phyloP scores from a whole-genome alignment of 2,329 filamentous ascomycete genomes.

The Westerdykella sp. region DNA sequence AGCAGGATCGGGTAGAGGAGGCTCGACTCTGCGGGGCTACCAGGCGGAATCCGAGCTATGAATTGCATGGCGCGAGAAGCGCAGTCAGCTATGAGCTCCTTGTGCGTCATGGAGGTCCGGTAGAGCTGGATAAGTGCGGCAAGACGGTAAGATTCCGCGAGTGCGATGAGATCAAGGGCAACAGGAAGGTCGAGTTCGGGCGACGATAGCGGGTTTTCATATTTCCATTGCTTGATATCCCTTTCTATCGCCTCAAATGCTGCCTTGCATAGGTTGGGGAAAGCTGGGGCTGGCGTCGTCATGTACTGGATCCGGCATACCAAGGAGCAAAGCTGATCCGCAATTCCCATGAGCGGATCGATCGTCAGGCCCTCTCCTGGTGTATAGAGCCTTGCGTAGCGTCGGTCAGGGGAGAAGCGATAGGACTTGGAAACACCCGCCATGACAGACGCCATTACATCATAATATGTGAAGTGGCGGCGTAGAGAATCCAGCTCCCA shows the following conservation, averaged over 20 bases:
- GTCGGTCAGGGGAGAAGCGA: conserved; percentile 13
- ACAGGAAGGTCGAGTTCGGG: conserved; percentile 24
- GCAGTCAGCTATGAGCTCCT: conserved; percentile 19
- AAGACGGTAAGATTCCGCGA: conserved; percentile 31
- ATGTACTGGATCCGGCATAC: conserved; percentile 33
- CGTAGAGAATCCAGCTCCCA: conserved; percentile 29
- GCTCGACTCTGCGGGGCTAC: conserved; percentile 31
- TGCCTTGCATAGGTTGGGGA: conserved; percentile 28
- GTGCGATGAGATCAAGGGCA: conserved; percentile 31
- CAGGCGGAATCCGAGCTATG: conserved; percentile 29
- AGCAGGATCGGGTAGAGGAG: conserved; percentile 34
- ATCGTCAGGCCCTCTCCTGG: conserved; percentile 22
- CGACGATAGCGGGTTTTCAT: conserved; percentile 25
- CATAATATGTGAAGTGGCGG: conserved; percentile 35
- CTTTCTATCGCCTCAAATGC: conserved; percentile 27
- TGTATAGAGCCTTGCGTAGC: conserved; percentile 13
- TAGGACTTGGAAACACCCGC: conserved; percentile 18
- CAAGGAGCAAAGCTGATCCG: conserved; percentile 29
- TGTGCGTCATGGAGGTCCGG: conserved; percentile 23
- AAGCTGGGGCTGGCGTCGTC: conserved; percentile 25
- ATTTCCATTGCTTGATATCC: conserved; percentile 29
- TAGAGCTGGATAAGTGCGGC: conserved; percentile 33
- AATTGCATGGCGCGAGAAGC: conserved; percentile 32
- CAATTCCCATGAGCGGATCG: conserved; percentile 34
- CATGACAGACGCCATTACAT: conserved; percentile 33